Base-by-base conservation (phyloP, 2,329 filamentous ascomycete genomes). In the Pseudopithomyces maydicus region DNA sequence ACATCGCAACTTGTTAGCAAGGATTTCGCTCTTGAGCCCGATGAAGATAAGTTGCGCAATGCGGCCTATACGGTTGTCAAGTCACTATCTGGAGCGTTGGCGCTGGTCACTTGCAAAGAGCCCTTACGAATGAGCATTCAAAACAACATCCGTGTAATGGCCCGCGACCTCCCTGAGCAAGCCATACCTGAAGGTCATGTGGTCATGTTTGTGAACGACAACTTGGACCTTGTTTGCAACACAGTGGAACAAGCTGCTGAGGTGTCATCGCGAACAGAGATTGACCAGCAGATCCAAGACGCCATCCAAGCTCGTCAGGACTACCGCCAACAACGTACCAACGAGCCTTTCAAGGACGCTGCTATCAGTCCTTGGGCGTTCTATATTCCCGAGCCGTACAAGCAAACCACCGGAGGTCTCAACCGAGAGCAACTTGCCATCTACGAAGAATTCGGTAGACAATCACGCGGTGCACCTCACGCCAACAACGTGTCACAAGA, bases 131-230 rank as follows among this genome's bases (percentile, higher is more conserved):
- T 96, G 75, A 98, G 96, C 78, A 96, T 99, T 77, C 96, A 90
- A 52, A 99, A 98, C 77, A 96, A 98, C 72, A 92, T 99, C 75
- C 90, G 95, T n/a, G 84, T 96, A 36, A 88, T 91, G 52, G 90
- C 91, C 52, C 81, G 84, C 55, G 84, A 85, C 49, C 79, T 85
- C 39, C 83, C 83, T 2, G 84, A 87, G 52, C 86, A 89, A 66
- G 90, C 91, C 15, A 84, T 99, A 59, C 92, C 95, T 0, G 95
- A 99, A 78, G 95, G 95, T 6, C 91, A 95, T 32, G 95, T 99
- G 59, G 86, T 98, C 55, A 97, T 99, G 91, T 98, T 96, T 76
- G 94, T 99, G 59, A 99, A 98, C 74, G 94, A 96, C 63, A 99
- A 99, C 73, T 84, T 99, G 29, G 95, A 99, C 66, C 84, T 92